Percentiles rank a stretch among this genome's conserved stretches.
Conservation (phyloP, 306 rosid genomes). For the Quercus dentata region DNA sequence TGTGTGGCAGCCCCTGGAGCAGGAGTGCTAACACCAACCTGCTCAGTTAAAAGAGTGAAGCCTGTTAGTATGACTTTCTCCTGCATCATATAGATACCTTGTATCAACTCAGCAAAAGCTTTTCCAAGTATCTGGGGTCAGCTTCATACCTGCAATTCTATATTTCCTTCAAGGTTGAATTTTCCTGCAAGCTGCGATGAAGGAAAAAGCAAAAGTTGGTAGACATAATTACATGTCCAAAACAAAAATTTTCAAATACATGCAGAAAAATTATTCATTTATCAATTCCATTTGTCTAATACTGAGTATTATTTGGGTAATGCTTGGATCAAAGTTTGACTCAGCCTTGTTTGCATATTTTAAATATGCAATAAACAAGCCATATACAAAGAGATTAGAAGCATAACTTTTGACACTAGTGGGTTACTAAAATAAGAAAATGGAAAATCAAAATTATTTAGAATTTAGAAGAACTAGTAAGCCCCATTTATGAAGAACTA, state of each 20-base stretch:
- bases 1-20: conserved; percentile 43
- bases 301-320: not conserved
- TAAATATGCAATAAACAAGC: not conserved
- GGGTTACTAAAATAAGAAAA: not conserved
- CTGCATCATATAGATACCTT: conserved; percentile 13
- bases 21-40: conserved; percentile 67
- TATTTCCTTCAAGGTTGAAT: conserved; percentile 79
- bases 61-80: conserved; percentile 19
- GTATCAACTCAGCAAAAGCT: conserved; percentile 10
- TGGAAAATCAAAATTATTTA: not conserved
- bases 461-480: not conserved
- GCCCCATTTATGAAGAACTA: not conserved
- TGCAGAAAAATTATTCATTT: not conserved
- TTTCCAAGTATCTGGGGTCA: not conserved
- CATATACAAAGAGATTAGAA: not conserved
- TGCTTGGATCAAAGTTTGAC: not conserved
- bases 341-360: not conserved
- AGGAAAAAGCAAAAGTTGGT: conserved; percentile 23
- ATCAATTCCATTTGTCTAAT: not conserved
- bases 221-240: conserved; percentile 21
- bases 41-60: conserved; percentile 30
- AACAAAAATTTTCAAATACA: not conserved
- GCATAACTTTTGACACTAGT: not conserved
- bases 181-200: conserved; percentile 54
- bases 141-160: conserved; percentile 76